Percentiles rank a stretch among this genome's conserved stretches.
Evolutionary conservation across 352 stramenopile species (phyloP).

Genomic region (Phytophthora sp.): DNA sequence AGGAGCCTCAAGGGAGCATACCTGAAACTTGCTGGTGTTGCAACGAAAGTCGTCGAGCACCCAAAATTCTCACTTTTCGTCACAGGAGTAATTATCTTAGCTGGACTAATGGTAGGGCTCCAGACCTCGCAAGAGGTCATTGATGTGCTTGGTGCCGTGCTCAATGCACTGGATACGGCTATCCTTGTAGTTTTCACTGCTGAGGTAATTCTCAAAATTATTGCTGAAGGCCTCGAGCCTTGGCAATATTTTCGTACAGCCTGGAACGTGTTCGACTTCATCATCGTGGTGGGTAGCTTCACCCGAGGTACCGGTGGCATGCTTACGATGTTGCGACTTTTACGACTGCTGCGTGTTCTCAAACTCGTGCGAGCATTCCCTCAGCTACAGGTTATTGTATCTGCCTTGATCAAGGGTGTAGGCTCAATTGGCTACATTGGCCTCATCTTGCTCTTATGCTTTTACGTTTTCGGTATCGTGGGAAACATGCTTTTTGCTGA

Average conservation of each 20-base stretch:
- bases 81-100: constrained; percentile 78
- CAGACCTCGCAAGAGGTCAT: constrained; percentile 68
- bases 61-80: constrained; percentile 71
- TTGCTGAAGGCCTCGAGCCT: constrained; percentile 76
- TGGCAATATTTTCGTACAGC: constrained; percentile 76
- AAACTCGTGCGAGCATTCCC: constrained; percentile 90
- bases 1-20: constrained; percentile 60
- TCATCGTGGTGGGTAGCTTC: constrained; percentile 85
- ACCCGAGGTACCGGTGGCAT: constrained; percentile 69
- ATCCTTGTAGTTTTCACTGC: constrained; percentile 81
- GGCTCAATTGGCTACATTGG: constrained; percentile 90
- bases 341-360: constrained; percentile 84
- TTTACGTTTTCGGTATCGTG: constrained; percentile 92
- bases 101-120: constrained; percentile 77
- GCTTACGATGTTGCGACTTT: constrained; percentile 83
- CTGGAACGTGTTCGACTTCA: constrained; percentile 89
- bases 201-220: constrained; percentile 80
- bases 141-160: constrained; percentile 51
- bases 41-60: constrained; percentile 64
- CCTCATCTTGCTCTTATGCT: constrained; percentile 89
- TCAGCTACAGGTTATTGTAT: constrained; percentile 90
- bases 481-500: constrained; percentile 90
- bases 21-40: constrained; percentile 40
- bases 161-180: constrained; percentile 60
- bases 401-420: constrained; percentile 88